phyloP scores from a whole-genome alignment of 805 yeast species.

The Pichia nakasei region DNA sequence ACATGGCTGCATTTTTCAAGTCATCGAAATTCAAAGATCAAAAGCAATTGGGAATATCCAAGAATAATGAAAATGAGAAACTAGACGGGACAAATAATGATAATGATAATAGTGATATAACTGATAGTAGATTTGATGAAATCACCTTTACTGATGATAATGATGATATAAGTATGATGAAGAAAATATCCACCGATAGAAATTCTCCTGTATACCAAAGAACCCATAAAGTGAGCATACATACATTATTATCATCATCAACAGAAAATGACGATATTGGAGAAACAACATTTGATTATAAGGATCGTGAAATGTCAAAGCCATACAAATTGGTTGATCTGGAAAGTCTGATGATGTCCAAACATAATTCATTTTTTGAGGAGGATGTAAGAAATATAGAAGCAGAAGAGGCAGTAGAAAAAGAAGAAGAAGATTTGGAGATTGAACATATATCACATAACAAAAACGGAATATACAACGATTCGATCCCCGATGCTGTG shows the following conservation, averaged over 20 bases:
- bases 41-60: conserved; percentile 1
- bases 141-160: conserved; percentile 2
- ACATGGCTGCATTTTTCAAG: conserved; percentile 10
- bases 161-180: conserved; percentile 13
- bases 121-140: background rate
- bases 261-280: conserved; percentile 5
- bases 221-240: conserved; percentile 10
- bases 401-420: conserved; percentile 1
- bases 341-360: conserved; percentile 2
- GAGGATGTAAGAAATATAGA: no score
- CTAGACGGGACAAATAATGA: background rate
- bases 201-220: conserved; percentile 22
- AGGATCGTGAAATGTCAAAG: background rate
- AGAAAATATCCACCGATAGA: conserved; percentile 26
- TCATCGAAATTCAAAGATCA: conserved; percentile 7
- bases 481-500: conserved; percentile 19
- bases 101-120: background rate
- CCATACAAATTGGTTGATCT: background rate
- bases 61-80: background rate
- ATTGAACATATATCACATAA: conserved; percentile 28
- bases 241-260: conserved; percentile 4
- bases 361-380: background rate
- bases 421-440: conserved; percentile 38
- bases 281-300: conserved; percentile 8
- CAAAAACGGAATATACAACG: conserved; percentile 4